Percentiles rank a stretch among this genome's conserved stretches.
phyloP scores from a whole-genome alignment of 1,284 basidiomycete genomes.

The Coniophora puteana region DNA sequence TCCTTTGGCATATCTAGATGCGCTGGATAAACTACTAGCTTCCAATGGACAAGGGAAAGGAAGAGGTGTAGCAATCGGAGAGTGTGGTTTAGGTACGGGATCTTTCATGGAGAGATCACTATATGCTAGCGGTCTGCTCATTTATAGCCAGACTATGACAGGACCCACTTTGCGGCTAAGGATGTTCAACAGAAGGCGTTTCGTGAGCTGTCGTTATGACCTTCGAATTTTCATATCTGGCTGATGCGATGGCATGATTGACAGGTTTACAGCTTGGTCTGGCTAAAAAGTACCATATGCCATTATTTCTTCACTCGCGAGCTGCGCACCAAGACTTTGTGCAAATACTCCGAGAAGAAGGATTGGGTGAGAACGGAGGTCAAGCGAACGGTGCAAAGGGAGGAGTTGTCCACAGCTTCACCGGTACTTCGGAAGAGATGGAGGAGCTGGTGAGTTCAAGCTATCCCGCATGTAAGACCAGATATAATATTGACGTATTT shows the following conservation, averaged over 20 bases:
- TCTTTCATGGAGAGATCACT: neutral
- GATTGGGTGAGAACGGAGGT: constrained; percentile 59
- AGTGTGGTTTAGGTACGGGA: constrained; percentile 77
- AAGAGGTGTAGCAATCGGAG: constrained; percentile 76
- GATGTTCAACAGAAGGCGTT: constrained; percentile 72
- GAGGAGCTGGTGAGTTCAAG: constrained; percentile 57
- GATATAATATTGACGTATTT: neutral
- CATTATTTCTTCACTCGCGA: constrained; percentile 85
- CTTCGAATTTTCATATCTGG: neutral
- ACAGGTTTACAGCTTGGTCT: constrained; percentile 61
- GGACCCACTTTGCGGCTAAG: constrained; percentile 65
- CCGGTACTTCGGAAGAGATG: constrained; percentile 67
- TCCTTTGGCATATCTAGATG: constrained; percentile 61
- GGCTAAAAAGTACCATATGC: constrained; percentile 71
- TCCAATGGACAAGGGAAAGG: constrained; percentile 53
- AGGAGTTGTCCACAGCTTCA: constrained; percentile 88
- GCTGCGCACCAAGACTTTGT: constrained; percentile 75
- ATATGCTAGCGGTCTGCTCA: constrained; percentile 3
- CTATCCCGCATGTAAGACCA: neutral
- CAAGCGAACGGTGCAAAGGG: constrained; percentile 51
- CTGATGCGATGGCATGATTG: constrained; percentile 1
- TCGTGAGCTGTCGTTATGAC: constrained; percentile 34
- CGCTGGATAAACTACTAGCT: constrained; percentile 55
- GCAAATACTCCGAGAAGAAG: constrained; percentile 61
- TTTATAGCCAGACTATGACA: constrained; percentile 69